phyloP scores from a whole-genome alignment of 148 eudicot genomes.

The Nepenthes mirabilis region DNA sequence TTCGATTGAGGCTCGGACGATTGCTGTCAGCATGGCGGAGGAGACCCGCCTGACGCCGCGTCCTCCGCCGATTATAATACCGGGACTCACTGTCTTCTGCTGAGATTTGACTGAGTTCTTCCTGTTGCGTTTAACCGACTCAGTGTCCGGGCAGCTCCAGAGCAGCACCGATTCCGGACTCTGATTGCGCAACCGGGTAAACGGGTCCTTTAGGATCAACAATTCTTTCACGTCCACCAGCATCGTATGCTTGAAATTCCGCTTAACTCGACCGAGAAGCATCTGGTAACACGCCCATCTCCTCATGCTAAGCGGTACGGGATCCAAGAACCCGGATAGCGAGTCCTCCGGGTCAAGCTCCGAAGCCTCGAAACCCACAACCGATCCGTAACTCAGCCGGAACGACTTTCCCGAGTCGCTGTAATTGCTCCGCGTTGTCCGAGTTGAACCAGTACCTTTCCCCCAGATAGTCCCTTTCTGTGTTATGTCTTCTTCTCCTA shows the following conservation, averaged over 20 bases:
- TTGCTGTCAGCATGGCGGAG: slow-evolving; percentile 41
- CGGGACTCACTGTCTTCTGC: slow-evolving; percentile 13
- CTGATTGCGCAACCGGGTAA: slow-evolving; percentile 31
- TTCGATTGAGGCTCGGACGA: slow-evolving; percentile 35
- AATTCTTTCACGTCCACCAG: slow-evolving; percentile 41
- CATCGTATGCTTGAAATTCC: slow-evolving; percentile 50
- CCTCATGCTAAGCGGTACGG: slow-evolving; percentile 47
- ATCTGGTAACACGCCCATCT: slow-evolving; percentile 84
- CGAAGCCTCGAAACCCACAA: slow-evolving; percentile 48
- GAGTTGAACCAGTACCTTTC: slow-evolving; percentile 1
- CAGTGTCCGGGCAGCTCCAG: slow-evolving; percentile 13
- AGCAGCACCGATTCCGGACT: slow-evolving; percentile 43
- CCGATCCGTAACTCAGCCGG: slow-evolving; percentile 61
- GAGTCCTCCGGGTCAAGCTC: slow-evolving; percentile 85
- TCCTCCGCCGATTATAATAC: slow-evolving; percentile 44
- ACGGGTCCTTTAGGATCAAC: slow-evolving; percentile 50
- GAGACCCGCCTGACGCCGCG: slow-evolving; percentile 57
- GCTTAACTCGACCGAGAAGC: slow-evolving; percentile 62
- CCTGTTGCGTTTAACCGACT: slow-evolving; percentile 16
- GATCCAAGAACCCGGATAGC: slow-evolving; percentile 62
- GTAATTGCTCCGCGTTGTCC: slow-evolving; percentile 6
- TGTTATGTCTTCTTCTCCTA: slow-evolving; percentile 14
- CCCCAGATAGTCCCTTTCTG: slow-evolving; percentile 54
- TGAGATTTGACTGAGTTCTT: not conserved
- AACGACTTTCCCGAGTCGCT: slow-evolving; percentile 18